Percentiles rank a stretch among this genome's conserved stretches.
Conservation (phyloP, 306 rosid species). For the Fagus sylvatica region DNA sequence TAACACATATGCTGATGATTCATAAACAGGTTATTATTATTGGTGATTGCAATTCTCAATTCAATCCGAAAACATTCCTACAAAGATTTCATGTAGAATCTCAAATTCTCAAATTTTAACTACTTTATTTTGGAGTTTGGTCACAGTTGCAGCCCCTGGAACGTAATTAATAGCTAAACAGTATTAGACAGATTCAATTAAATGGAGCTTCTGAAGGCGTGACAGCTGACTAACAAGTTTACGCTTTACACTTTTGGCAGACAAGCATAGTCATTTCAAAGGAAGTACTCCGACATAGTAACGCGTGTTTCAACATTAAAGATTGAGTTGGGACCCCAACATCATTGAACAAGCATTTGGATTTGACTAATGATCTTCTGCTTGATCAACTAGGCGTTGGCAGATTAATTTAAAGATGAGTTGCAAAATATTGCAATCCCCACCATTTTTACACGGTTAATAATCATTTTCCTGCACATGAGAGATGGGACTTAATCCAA, state of each 20-base stretch:
- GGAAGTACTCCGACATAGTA: too few species aligned
- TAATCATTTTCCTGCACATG: conserved; percentile 1
- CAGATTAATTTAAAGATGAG: neutral
- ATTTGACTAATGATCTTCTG: neutral
- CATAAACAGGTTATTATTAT: too few species aligned
- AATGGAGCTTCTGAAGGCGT: neutral
- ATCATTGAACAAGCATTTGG: neutral
- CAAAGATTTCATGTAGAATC: too few species aligned
- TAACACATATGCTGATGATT: too few species aligned
- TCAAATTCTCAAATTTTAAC: too few species aligned
- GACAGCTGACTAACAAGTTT: neutral
- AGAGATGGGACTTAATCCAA: neutral
- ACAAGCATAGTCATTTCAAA: neutral
- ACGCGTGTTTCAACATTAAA: neutral
- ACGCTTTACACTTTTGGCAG: neutral
- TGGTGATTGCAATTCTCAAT: too few species aligned
- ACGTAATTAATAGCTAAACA: too few species aligned
- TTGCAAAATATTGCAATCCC: neutral
- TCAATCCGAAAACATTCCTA: too few species aligned
- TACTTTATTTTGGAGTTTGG: too few species aligned
- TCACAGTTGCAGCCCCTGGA: too few species aligned
- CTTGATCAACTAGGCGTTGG: too few species aligned
- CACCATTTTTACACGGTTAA: neutral
- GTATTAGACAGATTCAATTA: neutral
- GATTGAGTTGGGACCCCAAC: neutral